phyloP scores from a whole-genome alignment of 208 protist genomes.

The Leishmania martiniquensis region DNA sequence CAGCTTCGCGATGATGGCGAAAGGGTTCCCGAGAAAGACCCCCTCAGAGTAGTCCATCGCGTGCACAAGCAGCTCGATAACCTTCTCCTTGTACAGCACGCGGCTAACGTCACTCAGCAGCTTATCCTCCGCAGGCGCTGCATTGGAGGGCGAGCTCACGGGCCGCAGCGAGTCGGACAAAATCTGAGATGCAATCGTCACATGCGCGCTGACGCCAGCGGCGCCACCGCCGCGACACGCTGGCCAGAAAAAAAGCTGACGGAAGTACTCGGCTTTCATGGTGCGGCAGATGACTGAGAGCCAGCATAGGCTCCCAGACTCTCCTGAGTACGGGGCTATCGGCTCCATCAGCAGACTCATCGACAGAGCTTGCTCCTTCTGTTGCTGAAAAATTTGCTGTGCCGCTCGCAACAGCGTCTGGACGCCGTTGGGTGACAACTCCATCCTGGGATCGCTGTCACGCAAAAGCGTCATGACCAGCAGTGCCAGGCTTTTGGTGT shows the following conservation, averaged over 20 bases:
- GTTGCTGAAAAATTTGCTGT: conserved; percentile 62
- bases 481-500: conserved; percentile 51
- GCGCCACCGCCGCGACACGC: conserved; percentile 80
- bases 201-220: conserved; percentile 77
- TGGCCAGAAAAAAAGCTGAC: conserved; percentile 82
- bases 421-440: conserved; percentile 83
- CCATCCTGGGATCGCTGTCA: conserved; percentile 69
- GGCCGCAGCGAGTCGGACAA: conserved; percentile 63
- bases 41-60: conserved; percentile 85
- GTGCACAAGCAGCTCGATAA: conserved; percentile 82
- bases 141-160: conserved; percentile 36
- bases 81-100: conserved; percentile 72
- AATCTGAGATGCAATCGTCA: conserved; percentile 85
- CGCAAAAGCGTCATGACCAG: conserved; percentile 70
- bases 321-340: conserved; percentile 48
- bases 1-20: conserved; percentile 86
- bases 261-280: conserved; percentile 72
- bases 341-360: conserved; percentile 66
- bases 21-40: conserved; percentile 80
- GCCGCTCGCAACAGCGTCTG: conserved; percentile 76
- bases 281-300: conserved; percentile 75
- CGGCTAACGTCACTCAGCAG: conserved; percentile 61
- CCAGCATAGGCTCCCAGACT: conserved; percentile 42
- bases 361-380: conserved; percentile 52
- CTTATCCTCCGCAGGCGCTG: conserved; percentile 50